Evolutionary conservation across 108 stramenopile genomes (phyloP).

Genomic region (Stephanodiscus minutulus): DNA sequence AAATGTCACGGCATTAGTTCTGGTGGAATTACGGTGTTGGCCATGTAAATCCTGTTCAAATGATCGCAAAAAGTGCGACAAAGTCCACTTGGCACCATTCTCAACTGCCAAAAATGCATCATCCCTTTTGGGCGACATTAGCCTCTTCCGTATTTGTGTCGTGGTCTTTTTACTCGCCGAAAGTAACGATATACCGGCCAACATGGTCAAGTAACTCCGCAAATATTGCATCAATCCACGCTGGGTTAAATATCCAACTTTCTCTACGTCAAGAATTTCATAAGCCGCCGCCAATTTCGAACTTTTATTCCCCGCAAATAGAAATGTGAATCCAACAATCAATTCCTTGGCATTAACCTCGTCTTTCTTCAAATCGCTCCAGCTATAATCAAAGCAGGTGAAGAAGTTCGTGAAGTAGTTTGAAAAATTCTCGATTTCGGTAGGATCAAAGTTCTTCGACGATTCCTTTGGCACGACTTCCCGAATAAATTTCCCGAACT

Average conservation of each 20-base stretch:
- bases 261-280: conserved; percentile 67
- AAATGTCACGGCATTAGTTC: conserved; percentile 62
- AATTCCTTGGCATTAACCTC: conserved; percentile 73
- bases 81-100: conserved; percentile 83
- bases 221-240: conserved; percentile 72
- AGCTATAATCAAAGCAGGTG: conserved; percentile 71
- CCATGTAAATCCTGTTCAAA: conserved; percentile 29
- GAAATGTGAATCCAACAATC: conserved; percentile 81
- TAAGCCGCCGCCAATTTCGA: conserved; percentile 76
- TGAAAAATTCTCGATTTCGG: conserved; percentile 64
- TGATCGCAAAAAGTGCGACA: conserved; percentile 69
- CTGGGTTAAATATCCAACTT: conserved; percentile 58
- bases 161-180: conserved; percentile 46
- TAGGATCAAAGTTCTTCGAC: conserved; percentile 39
- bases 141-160: conserved; percentile 37
- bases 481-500: conserved; percentile 52
- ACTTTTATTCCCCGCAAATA: conserved; percentile 90
- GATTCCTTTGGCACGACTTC: conserved; percentile 51
- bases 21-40: conserved; percentile 25
- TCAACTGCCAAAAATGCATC: conserved; percentile 71
- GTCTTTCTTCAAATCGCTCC: conserved; percentile 60
- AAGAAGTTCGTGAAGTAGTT: conserved; percentile 73
- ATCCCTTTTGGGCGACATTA: conserved; percentile 52
- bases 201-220: conserved; percentile 79
- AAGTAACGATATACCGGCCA: conserved; percentile 76